phyloP scores from a whole-genome alignment of 305 asterid species.

The Salvia sclarea region DNA sequence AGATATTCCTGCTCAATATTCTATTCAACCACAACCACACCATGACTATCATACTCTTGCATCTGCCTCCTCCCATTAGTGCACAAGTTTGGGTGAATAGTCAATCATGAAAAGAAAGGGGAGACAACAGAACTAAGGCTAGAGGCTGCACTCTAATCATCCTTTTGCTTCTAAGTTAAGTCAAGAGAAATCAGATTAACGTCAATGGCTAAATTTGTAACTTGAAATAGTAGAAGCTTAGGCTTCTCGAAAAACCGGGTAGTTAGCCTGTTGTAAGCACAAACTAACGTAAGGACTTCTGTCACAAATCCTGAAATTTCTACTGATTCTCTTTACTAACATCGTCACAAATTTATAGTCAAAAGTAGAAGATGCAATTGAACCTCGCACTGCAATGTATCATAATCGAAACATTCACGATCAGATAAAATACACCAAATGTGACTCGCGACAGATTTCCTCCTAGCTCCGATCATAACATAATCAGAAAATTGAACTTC shows the following conservation, averaged over 20 bases:
- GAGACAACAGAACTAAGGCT: background rate
- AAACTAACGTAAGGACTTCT: background rate
- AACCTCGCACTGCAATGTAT: background rate
- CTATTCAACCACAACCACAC: background rate
- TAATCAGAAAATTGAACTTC: background rate
- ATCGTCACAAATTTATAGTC: background rate
- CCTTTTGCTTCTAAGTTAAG: background rate
- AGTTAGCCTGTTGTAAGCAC: background rate
- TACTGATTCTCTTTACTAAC: background rate
- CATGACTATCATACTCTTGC: background rate
- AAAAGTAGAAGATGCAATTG: background rate
- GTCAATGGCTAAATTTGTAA: no score
- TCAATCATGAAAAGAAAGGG: background rate
- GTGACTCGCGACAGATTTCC: background rate
- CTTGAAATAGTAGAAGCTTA: no score
- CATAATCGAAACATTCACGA: background rate
- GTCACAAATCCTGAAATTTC: background rate
- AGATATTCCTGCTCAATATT: constrained; percentile 4
- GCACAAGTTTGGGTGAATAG: background rate
- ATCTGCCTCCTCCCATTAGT: background rate
- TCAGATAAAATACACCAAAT: background rate
- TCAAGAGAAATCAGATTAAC: no score
- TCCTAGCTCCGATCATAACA: background rate
- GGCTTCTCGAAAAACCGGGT: background rate
- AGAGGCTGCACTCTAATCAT: background rate